Evolutionary conservation across 2,329 filamentous ascomycete species (phyloP), one percentile per base, ranked within the genome.

Genomic region (Neofusicoccum ribis): DNA sequence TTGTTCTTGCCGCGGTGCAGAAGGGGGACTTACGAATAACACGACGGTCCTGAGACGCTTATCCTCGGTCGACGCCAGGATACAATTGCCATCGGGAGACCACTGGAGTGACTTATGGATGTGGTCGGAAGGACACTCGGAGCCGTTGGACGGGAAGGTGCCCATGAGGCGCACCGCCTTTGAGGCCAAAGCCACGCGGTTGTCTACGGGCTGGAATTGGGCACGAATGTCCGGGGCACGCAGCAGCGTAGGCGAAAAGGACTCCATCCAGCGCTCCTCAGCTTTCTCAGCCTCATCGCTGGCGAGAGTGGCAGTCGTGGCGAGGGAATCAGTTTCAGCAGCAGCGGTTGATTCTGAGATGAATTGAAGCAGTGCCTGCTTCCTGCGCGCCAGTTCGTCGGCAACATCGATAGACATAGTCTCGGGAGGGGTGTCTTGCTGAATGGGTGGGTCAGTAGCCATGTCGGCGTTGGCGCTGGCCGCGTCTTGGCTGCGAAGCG

Each of bases 61-160:
- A 68, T 85, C 81, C 20, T 79, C 81, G 65, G 80, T 84, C 46
- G 82, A 81, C 2, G 85, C 84, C 65, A 89, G 72, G 27, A 89
- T 71, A 23, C 81, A 83, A 1, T 84, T 87, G 6, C 86, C 86
- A 72, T 89, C 86, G 15, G 84, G 77, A 7, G 82, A 79, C 81
- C 82, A 65, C 6, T 9, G 15, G 3, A 46, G 44, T 3, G n/a
- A 8, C 15, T 37, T 65, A 81, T 63, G 54, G 9, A 58, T 14
- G 14, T 60, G 43, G 5, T 14, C 39, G 61, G 43, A 49, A 43
- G 12, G 52, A 31, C 27, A 31, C 27, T 31, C 5, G 27, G 27
- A 31, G 27, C 6, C 27, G 27, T 31, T 5, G 6, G 27, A 5
- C 27, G 5, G 27, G 27, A 31, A 31, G 5, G 27, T 31, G 52